Conservation (phyloP, 139 green algal species). For the Prasinococcaceae sp. region DNA sequence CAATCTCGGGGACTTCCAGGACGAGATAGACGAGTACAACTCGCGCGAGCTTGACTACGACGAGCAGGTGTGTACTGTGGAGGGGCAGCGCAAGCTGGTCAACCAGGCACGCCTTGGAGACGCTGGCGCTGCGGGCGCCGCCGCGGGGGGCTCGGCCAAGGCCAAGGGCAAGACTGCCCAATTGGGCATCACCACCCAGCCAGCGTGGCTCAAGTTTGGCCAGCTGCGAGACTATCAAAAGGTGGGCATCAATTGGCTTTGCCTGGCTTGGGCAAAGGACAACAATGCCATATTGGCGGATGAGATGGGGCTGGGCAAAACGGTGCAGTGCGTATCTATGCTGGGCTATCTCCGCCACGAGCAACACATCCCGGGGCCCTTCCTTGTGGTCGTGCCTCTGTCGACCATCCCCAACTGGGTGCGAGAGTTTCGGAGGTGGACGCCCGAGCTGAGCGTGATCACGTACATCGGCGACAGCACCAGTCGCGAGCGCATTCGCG, state of each 20-base stretch:
- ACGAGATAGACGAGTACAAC: conserved; percentile 37
- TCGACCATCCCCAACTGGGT: conserved; percentile 82
- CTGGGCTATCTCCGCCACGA: conserved; percentile 51
- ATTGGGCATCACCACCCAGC: too few species aligned
- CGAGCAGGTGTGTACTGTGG: not conserved
- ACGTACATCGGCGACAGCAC: conserved; percentile 78
- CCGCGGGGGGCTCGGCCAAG: not conserved
- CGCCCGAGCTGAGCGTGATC: conserved; percentile 43
- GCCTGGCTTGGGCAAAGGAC: conserved; percentile 38
- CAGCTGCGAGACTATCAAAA: conserved; percentile 83
- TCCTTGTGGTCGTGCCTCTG: conserved; percentile 77
- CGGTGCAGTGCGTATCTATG: conserved; percentile 56
- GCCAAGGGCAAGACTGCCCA: too few species aligned
- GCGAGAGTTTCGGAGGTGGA: conserved; percentile 68
- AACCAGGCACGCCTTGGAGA: too few species aligned
- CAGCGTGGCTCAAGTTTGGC: conserved; percentile 41
- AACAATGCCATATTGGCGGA: conserved; percentile 86
- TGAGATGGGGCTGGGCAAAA: conserved; percentile 80
- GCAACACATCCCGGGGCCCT: conserved; percentile 48
- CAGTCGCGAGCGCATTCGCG: conserved; percentile 39
- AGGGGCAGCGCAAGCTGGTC: too few species aligned
- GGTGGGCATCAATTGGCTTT: conserved; percentile 78
- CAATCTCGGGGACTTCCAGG: conserved; percentile 29
- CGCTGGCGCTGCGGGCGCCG: too few species aligned
- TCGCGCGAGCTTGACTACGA: not conserved